Conservation (phyloP, 306 rosid genomes). For the apple (Malus domestica) region DNA sequence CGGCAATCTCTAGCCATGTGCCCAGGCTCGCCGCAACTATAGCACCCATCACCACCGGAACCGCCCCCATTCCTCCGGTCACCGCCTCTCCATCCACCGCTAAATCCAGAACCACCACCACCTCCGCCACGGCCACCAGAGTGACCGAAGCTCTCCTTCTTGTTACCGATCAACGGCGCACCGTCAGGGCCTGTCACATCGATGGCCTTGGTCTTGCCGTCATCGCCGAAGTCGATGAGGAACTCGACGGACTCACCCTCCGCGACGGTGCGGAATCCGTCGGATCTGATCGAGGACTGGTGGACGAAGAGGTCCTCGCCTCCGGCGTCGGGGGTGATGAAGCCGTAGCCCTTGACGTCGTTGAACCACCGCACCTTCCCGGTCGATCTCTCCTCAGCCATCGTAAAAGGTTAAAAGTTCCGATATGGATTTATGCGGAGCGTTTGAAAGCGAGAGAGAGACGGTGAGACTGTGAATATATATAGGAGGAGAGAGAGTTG, state of each 20-base stretch:
- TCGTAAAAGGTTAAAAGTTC: neutral
- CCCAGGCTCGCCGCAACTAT: slow-evolving; percentile 55
- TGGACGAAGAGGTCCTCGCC: slow-evolving; percentile 80
- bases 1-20: slow-evolving; percentile 69
- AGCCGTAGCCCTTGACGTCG: slow-evolving; percentile 72
- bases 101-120: slow-evolving; percentile 32
- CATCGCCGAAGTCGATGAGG: slow-evolving; percentile 45
- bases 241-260: slow-evolving; percentile 74
- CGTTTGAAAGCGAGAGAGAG: neutral
- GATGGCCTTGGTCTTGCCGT: slow-evolving; percentile 67
- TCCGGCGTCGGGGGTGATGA: slow-evolving; percentile 74
- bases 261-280: slow-evolving; percentile 60
- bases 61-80: slow-evolving; percentile 42
- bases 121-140: slow-evolving; percentile 20
- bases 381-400: slow-evolving; percentile 70
- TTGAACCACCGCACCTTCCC: slow-evolving; percentile 83
- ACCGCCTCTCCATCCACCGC: slow-evolving; percentile 50
- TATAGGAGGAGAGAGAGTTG: neutral
- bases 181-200: slow-evolving; percentile 71
- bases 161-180: slow-evolving; percentile 37
- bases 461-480: neutral
- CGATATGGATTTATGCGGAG: neutral
- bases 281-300: slow-evolving; percentile 76
- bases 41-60: slow-evolving; percentile 31
- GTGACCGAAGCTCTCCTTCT: slow-evolving; percentile 15